These are phyloP conservation scores for Paramecium pentaurelia DNA, from an alignment of 73 alveolate species.

Conservation along the genomic window DNA sequence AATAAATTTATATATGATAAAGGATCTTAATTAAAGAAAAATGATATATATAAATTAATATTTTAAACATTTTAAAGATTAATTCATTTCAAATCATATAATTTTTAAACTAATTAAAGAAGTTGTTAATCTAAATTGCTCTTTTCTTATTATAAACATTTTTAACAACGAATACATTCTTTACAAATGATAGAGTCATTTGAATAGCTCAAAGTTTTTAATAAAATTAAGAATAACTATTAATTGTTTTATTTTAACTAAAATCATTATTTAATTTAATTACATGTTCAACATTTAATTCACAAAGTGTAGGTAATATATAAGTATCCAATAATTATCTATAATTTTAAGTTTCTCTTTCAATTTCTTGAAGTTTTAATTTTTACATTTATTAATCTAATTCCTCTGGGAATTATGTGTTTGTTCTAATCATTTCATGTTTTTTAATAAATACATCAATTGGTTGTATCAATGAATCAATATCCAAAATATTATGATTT, in stretches of 20 bases:
- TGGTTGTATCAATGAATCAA: background rate
- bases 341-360: conserved; percentile 2
- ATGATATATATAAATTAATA: background rate
- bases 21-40: background rate
- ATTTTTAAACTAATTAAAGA: background rate
- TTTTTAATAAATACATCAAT: background rate
- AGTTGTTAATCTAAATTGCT: background rate
- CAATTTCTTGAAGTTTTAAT: background rate
- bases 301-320: background rate
- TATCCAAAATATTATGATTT: background rate
- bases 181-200: background rate
- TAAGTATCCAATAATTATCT: conserved; percentile 11
- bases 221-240: background rate
- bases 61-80: background rate
- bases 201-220: background rate
- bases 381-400: background rate
- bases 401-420: background rate
- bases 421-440: background rate
- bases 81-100: background rate
- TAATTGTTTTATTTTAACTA: background rate
- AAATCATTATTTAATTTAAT: background rate
- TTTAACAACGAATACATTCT: background rate
- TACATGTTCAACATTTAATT: background rate
- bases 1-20: no score
- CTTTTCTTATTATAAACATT: background rate